phyloP scores from a whole-genome alignment of 306 rosid species.

The Delonix regia region DNA sequence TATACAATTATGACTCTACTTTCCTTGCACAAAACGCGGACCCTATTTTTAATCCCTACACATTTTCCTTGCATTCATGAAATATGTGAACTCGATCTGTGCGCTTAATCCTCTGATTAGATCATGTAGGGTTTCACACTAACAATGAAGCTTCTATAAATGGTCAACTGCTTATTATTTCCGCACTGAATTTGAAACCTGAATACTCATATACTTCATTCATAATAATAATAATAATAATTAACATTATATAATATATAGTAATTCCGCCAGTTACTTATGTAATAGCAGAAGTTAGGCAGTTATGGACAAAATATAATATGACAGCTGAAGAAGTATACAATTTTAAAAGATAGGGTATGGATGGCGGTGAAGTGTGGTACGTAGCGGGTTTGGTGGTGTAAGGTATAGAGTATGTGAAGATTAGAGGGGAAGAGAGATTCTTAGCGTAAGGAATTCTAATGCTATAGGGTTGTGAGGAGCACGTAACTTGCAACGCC shows the following conservation, averaged over 20 bases:
- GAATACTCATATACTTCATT: neutral
- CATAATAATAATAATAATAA: no score
- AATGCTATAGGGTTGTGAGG: slow-evolving; percentile 48
- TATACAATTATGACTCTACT: neutral
- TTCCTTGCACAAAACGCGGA: neutral
- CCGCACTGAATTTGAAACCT: neutral
- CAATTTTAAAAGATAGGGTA: neutral
- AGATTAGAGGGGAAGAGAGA: slow-evolving; percentile 41
- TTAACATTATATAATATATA: no score
- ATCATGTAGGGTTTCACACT: neutral
- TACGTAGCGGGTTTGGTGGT: slow-evolving; percentile 45
- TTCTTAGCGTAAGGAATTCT: slow-evolving; percentile 73
- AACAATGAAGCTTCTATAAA: neutral
- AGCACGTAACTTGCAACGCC: slow-evolving; percentile 65
- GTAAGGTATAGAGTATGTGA: slow-evolving; percentile 46
- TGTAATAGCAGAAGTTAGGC: no score
- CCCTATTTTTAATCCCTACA: neutral
- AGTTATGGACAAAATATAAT: no score
- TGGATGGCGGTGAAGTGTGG: slow-evolving; percentile 36
- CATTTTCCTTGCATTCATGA: neutral
- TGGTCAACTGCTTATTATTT: neutral
- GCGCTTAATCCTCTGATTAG: no score
- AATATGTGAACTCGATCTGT: neutral
- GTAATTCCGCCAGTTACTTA: no score
- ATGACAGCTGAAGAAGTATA: neutral